These are phyloP conservation scores for Xylaria telfairii DNA, from an alignment of 495 filamentous ascomycete genomes.

Conservation along the genomic window DNA sequence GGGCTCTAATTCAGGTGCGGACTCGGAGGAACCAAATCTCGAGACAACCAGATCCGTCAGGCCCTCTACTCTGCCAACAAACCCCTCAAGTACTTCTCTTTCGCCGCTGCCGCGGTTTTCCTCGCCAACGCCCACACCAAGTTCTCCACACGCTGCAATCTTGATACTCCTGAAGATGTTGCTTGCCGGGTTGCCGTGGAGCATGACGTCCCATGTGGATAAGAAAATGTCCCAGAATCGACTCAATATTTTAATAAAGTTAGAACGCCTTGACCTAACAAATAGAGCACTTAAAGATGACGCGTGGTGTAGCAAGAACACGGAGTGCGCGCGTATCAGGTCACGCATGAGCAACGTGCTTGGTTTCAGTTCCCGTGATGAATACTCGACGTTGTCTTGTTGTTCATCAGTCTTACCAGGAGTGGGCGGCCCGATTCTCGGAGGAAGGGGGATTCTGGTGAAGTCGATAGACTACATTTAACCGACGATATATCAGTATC, in stretches of 20 bases:
- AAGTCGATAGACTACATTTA: slow-evolving; percentile 70
- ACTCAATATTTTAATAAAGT: slow-evolving; percentile 65
- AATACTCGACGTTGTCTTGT: slow-evolving; percentile 69
- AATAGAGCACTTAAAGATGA: slow-evolving; percentile 70
- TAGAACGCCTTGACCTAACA: slow-evolving; percentile 55
- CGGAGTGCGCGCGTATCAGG: slow-evolving; percentile 77
- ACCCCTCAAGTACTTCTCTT: slow-evolving; percentile 86
- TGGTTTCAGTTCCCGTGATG: slow-evolving; percentile 86
- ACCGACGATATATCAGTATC: slow-evolving; percentile 12
- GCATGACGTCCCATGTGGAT: slow-evolving; percentile 83
- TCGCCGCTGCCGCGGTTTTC: slow-evolving; percentile 93
- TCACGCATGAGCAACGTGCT: slow-evolving; percentile 78
- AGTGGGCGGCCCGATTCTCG: slow-evolving; percentile 36
- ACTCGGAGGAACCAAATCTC: slow-evolving; percentile 70
- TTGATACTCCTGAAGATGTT: slow-evolving; percentile 84
- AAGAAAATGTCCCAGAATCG: slow-evolving; percentile 86
- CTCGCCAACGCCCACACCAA: slow-evolving; percentile 92
- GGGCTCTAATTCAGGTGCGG: slow-evolving; percentile 22
- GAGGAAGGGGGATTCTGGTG: slow-evolving; percentile 62
- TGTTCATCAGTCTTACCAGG: slow-evolving; percentile 29
- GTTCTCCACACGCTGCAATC: slow-evolving; percentile 86
- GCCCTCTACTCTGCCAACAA: slow-evolving; percentile 70
- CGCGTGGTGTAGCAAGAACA: slow-evolving; percentile 88
- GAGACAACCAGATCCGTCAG: slow-evolving; percentile 86
- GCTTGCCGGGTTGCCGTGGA: slow-evolving; percentile 85